These are phyloP conservation scores for Phytophthora pisi DNA, from an alignment of 352 stramenopile genomes.

Conservation along the genomic window DNA sequence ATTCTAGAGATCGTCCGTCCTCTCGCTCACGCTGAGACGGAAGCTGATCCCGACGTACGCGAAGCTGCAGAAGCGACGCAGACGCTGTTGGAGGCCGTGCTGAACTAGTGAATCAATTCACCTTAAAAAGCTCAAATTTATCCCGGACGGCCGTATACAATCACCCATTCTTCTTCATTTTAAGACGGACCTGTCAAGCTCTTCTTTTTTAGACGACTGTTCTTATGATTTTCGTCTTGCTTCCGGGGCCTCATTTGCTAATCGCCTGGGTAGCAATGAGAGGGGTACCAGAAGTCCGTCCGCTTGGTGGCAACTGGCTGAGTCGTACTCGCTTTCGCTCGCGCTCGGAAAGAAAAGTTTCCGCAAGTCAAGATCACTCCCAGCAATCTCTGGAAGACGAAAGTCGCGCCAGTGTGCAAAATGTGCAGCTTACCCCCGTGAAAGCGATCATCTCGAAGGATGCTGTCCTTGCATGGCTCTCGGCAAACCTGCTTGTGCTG, in stretches of 20 bases:
- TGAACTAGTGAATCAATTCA: conserved; percentile 49
- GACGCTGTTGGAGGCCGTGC: conserved; percentile 49
- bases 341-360: conserved; percentile 13
- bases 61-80: conserved; percentile 72
- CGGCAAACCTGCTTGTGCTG: conserved; percentile 39
- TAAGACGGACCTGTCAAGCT: conserved; percentile 5
- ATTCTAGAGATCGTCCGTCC: conserved; percentile 81
- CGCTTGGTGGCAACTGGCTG: conserved; percentile 13
- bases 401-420: conserved; percentile 3
- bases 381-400: conserved; percentile 10
- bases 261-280: conserved; percentile 5
- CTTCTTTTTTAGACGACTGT: conserved; percentile 25
- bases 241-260: conserved; percentile 1
- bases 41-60: conserved; percentile 75
- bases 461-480: conserved; percentile 24
- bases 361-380: conserved; percentile 6
- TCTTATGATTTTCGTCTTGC: background rate
- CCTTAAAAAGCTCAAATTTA: conserved; percentile 31
- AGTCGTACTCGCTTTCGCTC: conserved; percentile 14
- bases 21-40: conserved; percentile 60
- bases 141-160: conserved; percentile 13
- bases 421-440: conserved; percentile 1
- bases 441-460: conserved; percentile 6
- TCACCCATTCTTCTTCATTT: background rate
- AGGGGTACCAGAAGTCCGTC: conserved; percentile 13